Base-by-base conservation (phyloP, 345 rosid species). In the rapeseed (Brassica napus) region DNA sequence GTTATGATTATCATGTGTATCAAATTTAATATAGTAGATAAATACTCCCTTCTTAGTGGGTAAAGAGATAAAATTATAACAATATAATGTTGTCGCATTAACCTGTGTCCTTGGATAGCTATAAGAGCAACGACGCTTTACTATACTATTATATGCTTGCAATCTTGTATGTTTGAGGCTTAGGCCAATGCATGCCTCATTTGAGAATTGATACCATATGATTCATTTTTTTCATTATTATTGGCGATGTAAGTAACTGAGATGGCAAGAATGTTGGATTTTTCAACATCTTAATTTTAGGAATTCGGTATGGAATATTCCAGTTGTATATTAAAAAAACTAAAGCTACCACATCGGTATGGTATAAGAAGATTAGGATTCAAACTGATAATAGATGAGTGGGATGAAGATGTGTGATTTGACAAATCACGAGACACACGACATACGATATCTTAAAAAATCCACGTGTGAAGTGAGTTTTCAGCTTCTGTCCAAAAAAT, bases 401-500 rank as follows among this genome's bases (percentile, higher is more conserved):
- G 64, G 76, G 15, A 37, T 12, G 59, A 44, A 65, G 5, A 21
- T 5, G 58, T 34, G 65, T 61, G 78, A 79, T 79, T 68, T 52
- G 82, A 79, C 82, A 79, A 60, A 68, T 60, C 79, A 74, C 79
- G 75, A 79, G 79, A 73, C 78, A 67, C 9, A 73, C 12, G 71
- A 79, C 78, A 68, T 74, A 61, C 78, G 47, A 79, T 74, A 74
- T 73, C 74, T 68, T 14, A 72, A 1, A 49, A 74, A 74, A 68
- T 74, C 82, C 79, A 74, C 82, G 82, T 79, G 82, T 68, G 82
- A 79, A 68, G 74, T 68, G 79, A 79, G 70, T 68, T 52, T 68
- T 68, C 14, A 73, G 82, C 82, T 68, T 73, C 49, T 31, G 82
- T 73, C 78, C 78, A 68, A 79, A 58, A 73, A n/a, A 34, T 49